Evolutionary conservation across 441 rosid species (phyloP), one percentile per base, ranked within the genome.

Genomic region (Populus hybrid): DNA sequence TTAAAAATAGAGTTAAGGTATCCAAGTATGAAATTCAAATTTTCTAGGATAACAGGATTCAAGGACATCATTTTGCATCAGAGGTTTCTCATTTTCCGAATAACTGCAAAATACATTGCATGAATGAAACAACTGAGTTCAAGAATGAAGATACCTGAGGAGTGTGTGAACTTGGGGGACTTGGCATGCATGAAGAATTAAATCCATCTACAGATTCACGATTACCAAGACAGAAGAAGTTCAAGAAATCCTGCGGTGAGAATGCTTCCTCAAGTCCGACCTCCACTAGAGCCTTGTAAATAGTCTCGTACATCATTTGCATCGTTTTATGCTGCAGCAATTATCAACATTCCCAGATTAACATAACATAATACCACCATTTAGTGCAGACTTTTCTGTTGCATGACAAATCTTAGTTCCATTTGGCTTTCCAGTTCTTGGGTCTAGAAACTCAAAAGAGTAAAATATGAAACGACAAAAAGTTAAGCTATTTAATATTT

Each of bases 221-320:
- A 81, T 95, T 95, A 35, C 97, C 98, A 16, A 95, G 97, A 79
- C 98, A 92, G 88, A 89, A 95, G 88, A 95, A 95, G 82, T 94
- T 95, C 77, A 95, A 84, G 79, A 88, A 95, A 83, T 94, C 98
- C 81, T 89, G 89, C 1, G 99, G 97, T 12, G 88, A 84, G 86
- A 73, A 89, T 73, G 87, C 83, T 68, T 82, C 87, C 81, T 91
- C 93, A 61, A 95, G 92, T 80, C 98, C 97, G 29, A 85, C 92
- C 85, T 92, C 97, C 53, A 83, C 88, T 73, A 95, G 81, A 26
- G 98, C 99, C 83, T 91, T 90, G 78, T 87, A 87, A 74, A 95
- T 86, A 20, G 94, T 93, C 88, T 92, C 97, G 36, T 95, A 95
- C 99, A 95, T 95, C 98, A 95, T 95, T 87, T 92, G 95, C 98